These are phyloP conservation scores for Inosperma sp. DNA, from an alignment of 768 basidiomycete species.

Conservation along the genomic window DNA sequence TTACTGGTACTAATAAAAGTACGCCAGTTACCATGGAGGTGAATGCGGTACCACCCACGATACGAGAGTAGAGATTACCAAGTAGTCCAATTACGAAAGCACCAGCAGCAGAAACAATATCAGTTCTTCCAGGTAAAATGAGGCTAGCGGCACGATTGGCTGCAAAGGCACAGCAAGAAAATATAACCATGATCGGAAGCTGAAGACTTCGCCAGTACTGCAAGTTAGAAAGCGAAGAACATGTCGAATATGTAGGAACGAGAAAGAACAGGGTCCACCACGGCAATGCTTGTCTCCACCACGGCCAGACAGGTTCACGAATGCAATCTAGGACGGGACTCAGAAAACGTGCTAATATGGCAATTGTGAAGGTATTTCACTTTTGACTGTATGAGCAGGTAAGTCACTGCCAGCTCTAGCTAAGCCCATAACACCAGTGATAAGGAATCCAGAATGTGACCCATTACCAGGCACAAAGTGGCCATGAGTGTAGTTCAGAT, in stretches of 20 bases:
- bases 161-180: conserved; percentile 71
- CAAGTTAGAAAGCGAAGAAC: conserved; percentile 71
- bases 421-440: conserved; percentile 45
- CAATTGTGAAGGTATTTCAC: conserved; percentile 25
- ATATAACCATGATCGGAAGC: conserved; percentile 70
- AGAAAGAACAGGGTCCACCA: conserved; percentile 77
- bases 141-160: conserved; percentile 62
- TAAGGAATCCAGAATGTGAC: conserved; percentile 31
- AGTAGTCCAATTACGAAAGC: conserved; percentile 75
- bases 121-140: conserved; percentile 60
- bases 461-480: conserved; percentile 48
- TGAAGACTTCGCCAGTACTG: conserved; percentile 69
- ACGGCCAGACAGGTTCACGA: conserved; percentile 68
- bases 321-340: conserved; percentile 57
- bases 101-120: conserved; percentile 74
- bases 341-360: background rate
- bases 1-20: conserved; percentile 82
- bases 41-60: conserved; percentile 76
- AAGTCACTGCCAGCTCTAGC: conserved; percentile 32
- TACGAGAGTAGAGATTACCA: conserved; percentile 76
- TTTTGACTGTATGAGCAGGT: conserved; percentile 46
- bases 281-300: conserved; percentile 74
- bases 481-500: conserved; percentile 50
- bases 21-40: conserved; percentile 93
- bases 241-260: conserved; percentile 71